Percentiles rank a stretch among this genome's conserved stretches.
phyloP scores from a whole-genome alignment of 768 basidiomycete genomes.

The Rhodosporidiobolus sp. region DNA sequence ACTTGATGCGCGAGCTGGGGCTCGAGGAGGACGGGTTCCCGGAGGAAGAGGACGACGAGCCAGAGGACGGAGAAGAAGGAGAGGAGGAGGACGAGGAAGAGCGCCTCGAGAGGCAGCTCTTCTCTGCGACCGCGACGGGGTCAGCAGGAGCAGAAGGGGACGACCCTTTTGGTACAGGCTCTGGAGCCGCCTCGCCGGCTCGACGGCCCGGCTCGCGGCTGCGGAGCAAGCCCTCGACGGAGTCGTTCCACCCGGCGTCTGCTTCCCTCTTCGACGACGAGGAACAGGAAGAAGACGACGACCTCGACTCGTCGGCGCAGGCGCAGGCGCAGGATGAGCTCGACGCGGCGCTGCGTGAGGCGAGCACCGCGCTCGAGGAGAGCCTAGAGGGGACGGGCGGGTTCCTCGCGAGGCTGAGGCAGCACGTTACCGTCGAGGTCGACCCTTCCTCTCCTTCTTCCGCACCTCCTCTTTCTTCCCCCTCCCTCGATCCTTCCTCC shows the following conservation, averaged over 20 bases:
- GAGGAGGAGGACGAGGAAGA: background rate
- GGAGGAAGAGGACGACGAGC: background rate
- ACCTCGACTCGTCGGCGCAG: background rate
- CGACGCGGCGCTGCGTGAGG: slow-evolving; percentile 14
- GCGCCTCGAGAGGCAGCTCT: background rate
- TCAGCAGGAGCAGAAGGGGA: background rate
- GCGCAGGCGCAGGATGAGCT: slow-evolving; percentile 3
- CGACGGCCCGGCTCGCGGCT: background rate
- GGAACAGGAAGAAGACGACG: background rate
- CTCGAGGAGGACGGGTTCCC: slow-evolving; percentile 24
- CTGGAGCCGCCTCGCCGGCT: background rate
- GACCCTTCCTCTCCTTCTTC: slow-evolving; percentile 49
- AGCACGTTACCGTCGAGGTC: slow-evolving; percentile 32
- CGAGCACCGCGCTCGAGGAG: background rate
- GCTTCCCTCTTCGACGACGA: background rate
- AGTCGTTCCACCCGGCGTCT: background rate
- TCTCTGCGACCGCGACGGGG: background rate
- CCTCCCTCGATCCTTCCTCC: slow-evolving; percentile 45
- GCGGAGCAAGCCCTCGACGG: background rate
- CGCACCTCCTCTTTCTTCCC: slow-evolving; percentile 48
- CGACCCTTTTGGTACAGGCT: background rate
- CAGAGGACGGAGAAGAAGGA: background rate
- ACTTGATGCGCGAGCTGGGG: slow-evolving; percentile 29
- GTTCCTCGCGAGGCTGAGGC: slow-evolving; percentile 69
- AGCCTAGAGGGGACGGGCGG: slow-evolving; percentile 66